Percentiles rank a stretch among this genome's conserved stretches.
Conservation (phyloP, 306 rosid genomes). For the Prunus mongolica region DNA sequence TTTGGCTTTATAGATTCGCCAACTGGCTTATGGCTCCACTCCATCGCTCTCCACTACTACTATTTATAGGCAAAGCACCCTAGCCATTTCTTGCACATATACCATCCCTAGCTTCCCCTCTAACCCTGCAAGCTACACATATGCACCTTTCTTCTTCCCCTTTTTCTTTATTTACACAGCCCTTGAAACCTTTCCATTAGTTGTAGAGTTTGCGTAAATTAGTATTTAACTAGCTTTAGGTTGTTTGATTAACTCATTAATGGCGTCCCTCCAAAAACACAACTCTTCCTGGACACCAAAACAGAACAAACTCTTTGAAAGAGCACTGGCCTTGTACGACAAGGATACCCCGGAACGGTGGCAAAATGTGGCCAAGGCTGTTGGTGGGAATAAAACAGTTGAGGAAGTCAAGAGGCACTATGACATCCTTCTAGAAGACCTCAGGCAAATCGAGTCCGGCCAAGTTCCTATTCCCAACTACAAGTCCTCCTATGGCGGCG, state of each 20-base stretch:
- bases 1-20: slow-evolving; percentile 3
- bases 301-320: slow-evolving; percentile 38
- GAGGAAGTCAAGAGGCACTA: slow-evolving; percentile 39
- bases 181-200: background rate
- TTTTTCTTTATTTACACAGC: background rate
- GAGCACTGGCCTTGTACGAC: slow-evolving; percentile 39
- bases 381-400: slow-evolving; percentile 31
- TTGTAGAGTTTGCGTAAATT: no score
- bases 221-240: background rate
- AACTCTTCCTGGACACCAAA: slow-evolving; percentile 34
- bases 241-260: background rate
- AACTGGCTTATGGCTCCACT: background rate
- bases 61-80: background rate
- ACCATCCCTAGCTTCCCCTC: background rate
- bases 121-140: background rate
- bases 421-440: slow-evolving; percentile 34
- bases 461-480: slow-evolving; percentile 36
- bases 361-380: slow-evolving; percentile 40
- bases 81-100: background rate
- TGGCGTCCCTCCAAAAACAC: slow-evolving; percentile 51
- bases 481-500: background rate
- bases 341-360: slow-evolving; percentile 44
- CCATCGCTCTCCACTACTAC: background rate
- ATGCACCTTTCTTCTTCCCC: background rate
- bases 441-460: slow-evolving; percentile 40